Conservation (phyloP, 2,329 filamentous ascomycete genomes). For the Aspergillus luchuensis region DNA sequence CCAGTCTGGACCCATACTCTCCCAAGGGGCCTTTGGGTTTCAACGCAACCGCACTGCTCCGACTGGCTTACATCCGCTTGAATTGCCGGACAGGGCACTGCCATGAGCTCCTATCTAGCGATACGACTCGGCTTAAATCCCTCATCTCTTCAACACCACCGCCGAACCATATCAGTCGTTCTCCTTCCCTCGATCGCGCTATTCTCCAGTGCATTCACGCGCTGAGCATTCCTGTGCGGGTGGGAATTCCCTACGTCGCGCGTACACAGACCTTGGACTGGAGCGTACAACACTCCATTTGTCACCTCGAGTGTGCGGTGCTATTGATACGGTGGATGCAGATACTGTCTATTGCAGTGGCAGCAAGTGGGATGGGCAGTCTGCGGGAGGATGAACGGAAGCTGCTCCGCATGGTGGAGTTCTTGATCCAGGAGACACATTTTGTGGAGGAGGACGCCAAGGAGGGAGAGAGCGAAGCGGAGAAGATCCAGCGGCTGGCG, state of each 20-base stretch:
- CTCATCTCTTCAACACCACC: background rate
- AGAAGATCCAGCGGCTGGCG: background rate
- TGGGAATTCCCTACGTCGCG: conserved; percentile 22
- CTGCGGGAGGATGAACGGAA: background rate
- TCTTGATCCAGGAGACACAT: background rate
- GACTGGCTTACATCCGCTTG: conserved; percentile 18
- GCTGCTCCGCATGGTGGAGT: background rate
- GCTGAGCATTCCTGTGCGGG: conserved; percentile 16
- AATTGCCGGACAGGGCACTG: conserved; percentile 6
- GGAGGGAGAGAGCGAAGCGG: conserved; percentile 2
- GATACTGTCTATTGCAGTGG: background rate
- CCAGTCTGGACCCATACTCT: conserved; percentile 45
- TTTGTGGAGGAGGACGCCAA: background rate
- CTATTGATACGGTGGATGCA: conserved; percentile 42
- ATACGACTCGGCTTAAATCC: background rate
- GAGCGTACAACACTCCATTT: conserved; percentile 25
- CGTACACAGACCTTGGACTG: conserved; percentile 22
- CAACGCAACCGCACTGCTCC: conserved; percentile 19
- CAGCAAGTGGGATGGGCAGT: background rate
- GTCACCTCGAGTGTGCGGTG: conserved; percentile 29
- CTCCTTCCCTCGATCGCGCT: background rate
- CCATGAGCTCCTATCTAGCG: conserved; percentile 4
- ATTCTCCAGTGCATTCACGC: conserved; percentile 16
- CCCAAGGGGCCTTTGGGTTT: conserved; percentile 15
- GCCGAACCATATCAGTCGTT: background rate